Evolutionary conservation across 2,329 filamentous ascomycete genomes (phyloP), one percentile per base, ranked within the genome.

Genomic region (Aspergillus luchuensis): DNA sequence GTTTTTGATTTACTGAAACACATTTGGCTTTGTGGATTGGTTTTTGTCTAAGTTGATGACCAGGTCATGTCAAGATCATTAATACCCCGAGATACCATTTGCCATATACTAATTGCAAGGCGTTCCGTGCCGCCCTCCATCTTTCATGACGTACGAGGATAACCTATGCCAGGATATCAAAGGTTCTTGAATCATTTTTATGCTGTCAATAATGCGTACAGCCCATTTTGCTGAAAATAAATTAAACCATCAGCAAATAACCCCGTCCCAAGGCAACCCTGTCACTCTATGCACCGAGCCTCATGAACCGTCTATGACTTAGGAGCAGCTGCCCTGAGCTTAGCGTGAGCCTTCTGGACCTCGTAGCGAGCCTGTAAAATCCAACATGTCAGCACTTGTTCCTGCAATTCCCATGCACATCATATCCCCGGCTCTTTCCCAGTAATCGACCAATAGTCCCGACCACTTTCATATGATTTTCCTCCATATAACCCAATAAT

Each of bases 301-400:
- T 73, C 72, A 69, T 74, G 68, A 71, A 73, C 70, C 70, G 70
- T 74, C 69, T 73, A 74, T 69, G 72, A 80, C 78, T 90, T 91
- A 80, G 90, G 89, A 75, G 89, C 89, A 74, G 89, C 84, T 75
- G 90, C 89, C 85, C 90, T 91, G 83, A 96, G 85, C 88, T 97
- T 96, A 79, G 92, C 91, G 79, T 96, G 86, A 76, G 91, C 89
- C 90, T 97, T 98, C 84, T 90, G 90, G 83, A 97, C 90, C 87
- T 97, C 93, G 85, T 96, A 98, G 80, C 93, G 91, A 81, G 86
- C 85, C 87, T 89, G 72, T 56, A 57, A 23, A 15, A 57, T 61
- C 59, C 57, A 59, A 59, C 49, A 60, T 60, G 59, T 71, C 58
- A 69, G 67, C 58, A 36, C 36, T n/a, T 17, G 2, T n/a, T 54